Base-by-base conservation (phyloP, 768 basidiomycete genomes). In the Russula sp. region DNA sequence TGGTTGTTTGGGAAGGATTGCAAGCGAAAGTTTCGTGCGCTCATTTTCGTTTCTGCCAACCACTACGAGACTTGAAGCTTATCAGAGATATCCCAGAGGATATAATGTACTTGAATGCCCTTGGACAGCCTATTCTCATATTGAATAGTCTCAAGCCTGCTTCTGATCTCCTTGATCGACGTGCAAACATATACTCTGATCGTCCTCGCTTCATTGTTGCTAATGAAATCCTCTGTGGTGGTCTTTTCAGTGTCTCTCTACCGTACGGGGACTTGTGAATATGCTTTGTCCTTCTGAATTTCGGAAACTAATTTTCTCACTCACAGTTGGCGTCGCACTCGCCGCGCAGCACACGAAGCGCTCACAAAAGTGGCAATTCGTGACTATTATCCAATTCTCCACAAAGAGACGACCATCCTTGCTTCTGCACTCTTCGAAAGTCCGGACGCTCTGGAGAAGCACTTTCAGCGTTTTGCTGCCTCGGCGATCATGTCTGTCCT, bases 301-400 rank as follows among this genome's bases (percentile, higher is more conserved):
- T 11, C n/a, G 13, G 7, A 44, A 10, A 35, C 51, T 60, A 18
- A 60, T n/a, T n/a, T 10, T 45, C 39, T 18, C 10, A 22, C 16
- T 49, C 14, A 5, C n/a, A 69, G 48, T 31, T 65, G 61, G n/a
- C 59, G 54, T 3, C 67, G 64, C 6, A 57, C n/a, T 35, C 54
- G 56, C 18, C 27, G 57, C 0, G 60, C 44, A 1, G 53, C 68
- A 2, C 54, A 57, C 51, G 61, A 68, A 47, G 49, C 57, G 1
- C 40, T 53, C 47, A 60, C 45, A 5, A 65, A 56, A 20, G 47
- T n/a, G n/a, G 60, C 16, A 4, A 60, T 62, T 37, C 39, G 54
- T 16, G 22, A 61, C 20, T 65, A 54, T 16, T 60, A 62, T 10
- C 52, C 50, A 18, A 6, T 62, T 5, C 32, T 60, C 22, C 11